A percentile compares a stretch with the other conserved stretches of the same genome.
phyloP scores from a whole-genome alignment of 1,284 basidiomycete genomes.

The Ganoderma sp. region DNA sequence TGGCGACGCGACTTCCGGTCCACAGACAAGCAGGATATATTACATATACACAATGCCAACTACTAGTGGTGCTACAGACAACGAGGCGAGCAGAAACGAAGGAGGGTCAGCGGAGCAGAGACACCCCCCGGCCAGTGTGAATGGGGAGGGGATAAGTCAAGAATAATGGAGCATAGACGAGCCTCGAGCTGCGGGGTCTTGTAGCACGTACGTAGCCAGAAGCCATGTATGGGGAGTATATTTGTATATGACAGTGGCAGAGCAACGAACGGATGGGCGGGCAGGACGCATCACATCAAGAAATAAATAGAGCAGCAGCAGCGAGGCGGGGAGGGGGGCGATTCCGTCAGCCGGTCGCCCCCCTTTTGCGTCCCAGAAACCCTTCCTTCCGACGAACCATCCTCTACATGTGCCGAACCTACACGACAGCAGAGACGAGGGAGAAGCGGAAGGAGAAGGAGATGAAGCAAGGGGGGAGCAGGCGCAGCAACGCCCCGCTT shows the following conservation, averaged over 20 bases:
- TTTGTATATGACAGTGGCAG: background rate
- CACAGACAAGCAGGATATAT: slow-evolving; percentile 11
- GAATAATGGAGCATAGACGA: background rate
- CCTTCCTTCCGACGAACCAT: background rate
- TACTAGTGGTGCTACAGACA: slow-evolving; percentile 19
- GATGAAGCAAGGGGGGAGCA: background rate
- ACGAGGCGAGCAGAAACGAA: background rate
- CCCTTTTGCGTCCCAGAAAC: slow-evolving; percentile 4
- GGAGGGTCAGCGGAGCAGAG: background rate
- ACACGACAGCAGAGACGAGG: background rate
- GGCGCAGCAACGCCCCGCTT: background rate
- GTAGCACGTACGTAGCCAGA: slow-evolving; percentile 6
- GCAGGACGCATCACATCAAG: background rate
- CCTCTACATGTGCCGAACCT: background rate
- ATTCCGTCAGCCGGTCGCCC: background rate
- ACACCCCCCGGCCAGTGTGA: background rate
- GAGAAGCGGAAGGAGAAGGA: background rate
- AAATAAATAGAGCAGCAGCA: slow-evolving; percentile 11
- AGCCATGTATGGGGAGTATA: background rate
- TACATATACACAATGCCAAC: slow-evolving; percentile 19
- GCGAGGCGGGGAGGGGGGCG: background rate
- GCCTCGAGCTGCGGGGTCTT: background rate
- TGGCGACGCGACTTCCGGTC: background rate
- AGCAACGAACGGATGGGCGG: background rate
- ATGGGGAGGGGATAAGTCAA: background rate